Percentiles rank a stretch among this genome's conserved stretches.
Evolutionary conservation across 2,329 filamentous ascomycete genomes (phyloP).

Genomic region (Sporothrix mexicana): DNA sequence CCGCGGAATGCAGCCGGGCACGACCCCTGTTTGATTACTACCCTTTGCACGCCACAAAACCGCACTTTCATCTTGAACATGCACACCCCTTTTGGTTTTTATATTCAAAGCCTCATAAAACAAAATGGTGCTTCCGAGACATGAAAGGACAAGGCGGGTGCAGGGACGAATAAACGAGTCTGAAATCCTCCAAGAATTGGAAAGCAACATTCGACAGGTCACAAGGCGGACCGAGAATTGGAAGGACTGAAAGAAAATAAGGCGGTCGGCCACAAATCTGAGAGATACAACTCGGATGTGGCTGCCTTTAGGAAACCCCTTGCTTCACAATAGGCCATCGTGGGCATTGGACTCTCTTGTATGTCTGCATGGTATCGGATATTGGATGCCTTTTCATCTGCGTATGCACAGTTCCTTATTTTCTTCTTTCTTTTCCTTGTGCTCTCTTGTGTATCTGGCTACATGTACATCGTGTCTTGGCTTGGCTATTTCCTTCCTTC

Average conservation of each 20-base stretch:
- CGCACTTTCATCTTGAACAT: neutral
- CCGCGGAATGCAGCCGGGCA: constrained; percentile 20
- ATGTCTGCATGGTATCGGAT: constrained; percentile 14
- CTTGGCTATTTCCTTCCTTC: neutral
- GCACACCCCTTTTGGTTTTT: neutral
- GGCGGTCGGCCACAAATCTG: neutral
- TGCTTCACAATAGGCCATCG: neutral
- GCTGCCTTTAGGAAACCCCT: neutral
- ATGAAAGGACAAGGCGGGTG: neutral
- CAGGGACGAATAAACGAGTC: neutral
- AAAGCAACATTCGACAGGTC: neutral
- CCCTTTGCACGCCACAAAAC: neutral
- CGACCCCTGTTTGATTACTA: neutral
- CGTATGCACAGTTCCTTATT: too few relatives aligned
- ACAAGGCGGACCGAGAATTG: neutral
- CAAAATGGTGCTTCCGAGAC: neutral
- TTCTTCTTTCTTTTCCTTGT: too few relatives aligned
- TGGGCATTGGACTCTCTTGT: neutral
- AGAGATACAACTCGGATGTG: neutral
- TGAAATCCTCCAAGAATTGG: neutral
- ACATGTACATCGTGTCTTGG: neutral
- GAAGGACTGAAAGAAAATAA: neutral
- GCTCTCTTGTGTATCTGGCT: neutral
- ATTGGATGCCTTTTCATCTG: neutral
- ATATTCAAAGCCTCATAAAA: neutral